Conservation (phyloP, 2,329 filamentous ascomycete genomes). For the Microthyrium microscopicum region DNA sequence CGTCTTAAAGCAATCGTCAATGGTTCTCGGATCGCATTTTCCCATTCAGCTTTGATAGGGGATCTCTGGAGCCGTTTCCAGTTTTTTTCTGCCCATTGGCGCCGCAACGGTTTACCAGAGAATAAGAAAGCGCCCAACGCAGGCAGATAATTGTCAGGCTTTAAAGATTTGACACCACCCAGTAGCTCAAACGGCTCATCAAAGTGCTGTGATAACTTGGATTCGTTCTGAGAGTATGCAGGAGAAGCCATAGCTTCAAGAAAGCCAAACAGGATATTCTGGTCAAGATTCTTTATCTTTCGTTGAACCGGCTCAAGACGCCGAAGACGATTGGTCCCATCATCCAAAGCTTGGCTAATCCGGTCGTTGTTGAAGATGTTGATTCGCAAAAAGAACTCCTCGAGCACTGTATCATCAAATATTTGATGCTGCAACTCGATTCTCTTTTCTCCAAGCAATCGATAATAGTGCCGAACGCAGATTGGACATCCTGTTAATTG, state of each 20-base stretch:
- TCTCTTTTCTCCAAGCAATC: too few species aligned
- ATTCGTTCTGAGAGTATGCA: slow-evolving; percentile 48
- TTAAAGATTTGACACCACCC: slow-evolving; percentile 62
- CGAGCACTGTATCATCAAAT: too few species aligned
- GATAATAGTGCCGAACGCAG: too few species aligned
- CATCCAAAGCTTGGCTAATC: slow-evolving; percentile 26
- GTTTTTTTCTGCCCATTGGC: slow-evolving; percentile 49
- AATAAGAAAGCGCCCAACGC: slow-evolving; percentile 79
- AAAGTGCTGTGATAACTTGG: slow-evolving; percentile 43
- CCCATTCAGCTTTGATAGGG: slow-evolving; percentile 59
- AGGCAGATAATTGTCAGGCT: slow-evolving; percentile 58
- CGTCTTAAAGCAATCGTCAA: slow-evolving; percentile 49
- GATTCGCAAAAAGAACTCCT: too few species aligned
- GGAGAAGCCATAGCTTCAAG: slow-evolving; percentile 82
- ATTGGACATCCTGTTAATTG: too few species aligned
- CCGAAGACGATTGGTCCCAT: too few species aligned
- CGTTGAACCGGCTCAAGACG: too few species aligned
- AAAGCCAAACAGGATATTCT: slow-evolving; percentile 56
- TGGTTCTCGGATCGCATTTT: slow-evolving; percentile 68
- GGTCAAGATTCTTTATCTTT: slow-evolving; percentile 3
- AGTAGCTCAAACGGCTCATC: slow-evolving; percentile 70
- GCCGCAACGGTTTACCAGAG: slow-evolving; percentile 46
- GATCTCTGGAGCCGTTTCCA: slow-evolving; percentile 50
- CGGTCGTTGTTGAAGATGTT: slow-evolving; percentile 28
- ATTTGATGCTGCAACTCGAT: too few species aligned